These are phyloP conservation scores for Citrus unshiu DNA, from an alignment of 345 rosid species.

Conservation along the genomic window DNA sequence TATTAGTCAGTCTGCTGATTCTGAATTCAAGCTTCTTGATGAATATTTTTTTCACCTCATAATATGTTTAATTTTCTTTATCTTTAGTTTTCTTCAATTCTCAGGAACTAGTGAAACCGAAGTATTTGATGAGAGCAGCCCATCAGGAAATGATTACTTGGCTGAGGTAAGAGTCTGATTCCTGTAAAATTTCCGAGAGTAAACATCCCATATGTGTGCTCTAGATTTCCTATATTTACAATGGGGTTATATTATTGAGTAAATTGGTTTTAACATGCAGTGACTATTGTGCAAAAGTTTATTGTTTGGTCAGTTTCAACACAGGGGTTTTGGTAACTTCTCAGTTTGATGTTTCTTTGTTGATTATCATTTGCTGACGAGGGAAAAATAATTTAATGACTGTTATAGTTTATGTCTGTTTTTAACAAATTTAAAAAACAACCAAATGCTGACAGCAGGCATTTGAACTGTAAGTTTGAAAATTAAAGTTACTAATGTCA, in stretches of 20 bases:
- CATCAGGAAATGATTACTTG: conserved; percentile 92
- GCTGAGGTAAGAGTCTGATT: conserved; percentile 55
- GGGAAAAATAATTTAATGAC: background rate
- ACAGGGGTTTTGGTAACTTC: background rate
- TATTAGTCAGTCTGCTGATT: background rate
- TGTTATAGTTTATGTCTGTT: background rate
- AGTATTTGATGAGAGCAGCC: conserved; percentile 77
- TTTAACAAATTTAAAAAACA: no score
- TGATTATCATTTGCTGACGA: background rate
- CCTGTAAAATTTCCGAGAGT: background rate
- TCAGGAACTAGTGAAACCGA: conserved; percentile 78
- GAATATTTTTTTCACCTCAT: background rate
- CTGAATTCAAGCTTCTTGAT: background rate
- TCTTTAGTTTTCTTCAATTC: conserved; percentile 1
- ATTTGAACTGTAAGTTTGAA: background rate
- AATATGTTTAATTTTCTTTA: background rate
- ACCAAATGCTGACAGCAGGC: no score
- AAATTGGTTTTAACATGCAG: background rate
- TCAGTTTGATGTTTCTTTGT: background rate
- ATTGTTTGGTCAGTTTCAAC: background rate
- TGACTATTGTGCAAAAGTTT: background rate
- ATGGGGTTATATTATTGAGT: background rate
- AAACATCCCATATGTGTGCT: background rate
- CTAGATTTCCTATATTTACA: background rate
- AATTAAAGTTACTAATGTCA: background rate